These are phyloP conservation scores for Phytophthora pisi DNA, from an alignment of 352 stramenopile species.

Conservation along the genomic window DNA sequence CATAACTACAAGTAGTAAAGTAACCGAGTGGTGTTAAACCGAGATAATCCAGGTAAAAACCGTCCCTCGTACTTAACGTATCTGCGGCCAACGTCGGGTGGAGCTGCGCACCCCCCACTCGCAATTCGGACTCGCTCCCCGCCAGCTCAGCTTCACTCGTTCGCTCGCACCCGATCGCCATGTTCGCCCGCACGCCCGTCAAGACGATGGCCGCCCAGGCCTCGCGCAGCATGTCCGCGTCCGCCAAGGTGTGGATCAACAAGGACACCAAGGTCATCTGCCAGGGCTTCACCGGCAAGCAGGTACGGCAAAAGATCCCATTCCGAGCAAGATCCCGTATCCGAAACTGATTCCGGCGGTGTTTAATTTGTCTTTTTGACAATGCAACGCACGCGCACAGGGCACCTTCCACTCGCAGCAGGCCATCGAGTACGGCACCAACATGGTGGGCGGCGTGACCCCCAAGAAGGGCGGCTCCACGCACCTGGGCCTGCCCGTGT, in stretches of 20 bases:
- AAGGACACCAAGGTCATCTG: slow-evolving; percentile 99
- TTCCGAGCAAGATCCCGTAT: not conserved
- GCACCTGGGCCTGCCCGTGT: slow-evolving; percentile 99
- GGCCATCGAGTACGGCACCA: slow-evolving; percentile 99
- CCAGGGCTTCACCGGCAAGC: slow-evolving; percentile 99
- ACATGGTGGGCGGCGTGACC: slow-evolving; percentile 99
- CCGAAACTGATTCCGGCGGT: slow-evolving; percentile 10
- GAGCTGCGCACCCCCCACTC: slow-evolving; percentile 22
- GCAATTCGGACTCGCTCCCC: slow-evolving; percentile 23
- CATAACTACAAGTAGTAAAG: not conserved
- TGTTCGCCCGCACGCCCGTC: slow-evolving; percentile 66
- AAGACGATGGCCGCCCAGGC: slow-evolving; percentile 49
- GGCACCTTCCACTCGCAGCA: slow-evolving; percentile 99
- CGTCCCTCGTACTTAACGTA: slow-evolving; percentile 28
- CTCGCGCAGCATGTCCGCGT: slow-evolving; percentile 91
- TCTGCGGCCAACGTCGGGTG: slow-evolving; percentile 28
- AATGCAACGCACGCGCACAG: slow-evolving; percentile 33
- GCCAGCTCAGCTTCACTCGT: slow-evolving; percentile 5
- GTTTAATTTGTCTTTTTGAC: not conserved
- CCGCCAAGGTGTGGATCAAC: slow-evolving; percentile 99
- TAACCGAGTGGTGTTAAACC: slow-evolving; percentile 2
- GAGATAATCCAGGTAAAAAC: slow-evolving; percentile 24
- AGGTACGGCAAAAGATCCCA: slow-evolving; percentile 69
- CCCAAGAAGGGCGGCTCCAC: slow-evolving; percentile 98
- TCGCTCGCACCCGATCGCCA: slow-evolving; percentile 21